Conservation (phyloP, 345 rosid genomes). For the Bruguiera gymnorhiza region DNA sequence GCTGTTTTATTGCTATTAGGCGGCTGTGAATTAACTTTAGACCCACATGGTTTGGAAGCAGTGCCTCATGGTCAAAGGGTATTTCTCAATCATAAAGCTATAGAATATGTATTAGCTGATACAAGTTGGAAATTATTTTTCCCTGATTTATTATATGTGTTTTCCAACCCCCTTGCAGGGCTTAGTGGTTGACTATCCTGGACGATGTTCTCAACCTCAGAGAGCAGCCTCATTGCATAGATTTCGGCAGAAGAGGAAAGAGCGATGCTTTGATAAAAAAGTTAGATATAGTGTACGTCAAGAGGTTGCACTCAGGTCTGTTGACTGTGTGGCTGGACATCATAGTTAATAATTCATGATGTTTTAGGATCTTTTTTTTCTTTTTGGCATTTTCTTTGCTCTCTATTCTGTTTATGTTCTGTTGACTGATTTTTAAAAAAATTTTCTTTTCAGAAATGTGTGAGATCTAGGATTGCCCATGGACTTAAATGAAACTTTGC, state of each 20-base stretch:
- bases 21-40: constrained; percentile 67
- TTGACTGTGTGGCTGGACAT: not conserved
- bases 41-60: constrained; percentile 51
- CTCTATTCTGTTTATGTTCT: no score
- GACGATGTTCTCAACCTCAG: constrained; percentile 69
- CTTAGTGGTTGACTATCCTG: constrained; percentile 49
- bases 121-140: constrained; percentile 2
- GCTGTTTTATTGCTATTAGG: constrained; percentile 73
- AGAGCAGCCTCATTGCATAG: constrained; percentile 82
- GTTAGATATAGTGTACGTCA: constrained; percentile 92
- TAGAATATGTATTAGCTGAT: not conserved
- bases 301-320: constrained; percentile 92
- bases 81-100: constrained; percentile 9
- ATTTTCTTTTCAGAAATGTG: no score
- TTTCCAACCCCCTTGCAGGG: constrained; percentile 31
- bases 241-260: constrained; percentile 90
- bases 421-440: no score
- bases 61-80: constrained; percentile 58
- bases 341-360: no score
- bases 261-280: constrained; percentile 91
- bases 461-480: no score
- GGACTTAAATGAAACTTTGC: no score
- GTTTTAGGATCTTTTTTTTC: no score
- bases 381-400: no score
- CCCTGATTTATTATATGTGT: not conserved